Base-by-base conservation (phyloP, 768 basidiomycete genomes). In the Thelephora ganbajun region DNA sequence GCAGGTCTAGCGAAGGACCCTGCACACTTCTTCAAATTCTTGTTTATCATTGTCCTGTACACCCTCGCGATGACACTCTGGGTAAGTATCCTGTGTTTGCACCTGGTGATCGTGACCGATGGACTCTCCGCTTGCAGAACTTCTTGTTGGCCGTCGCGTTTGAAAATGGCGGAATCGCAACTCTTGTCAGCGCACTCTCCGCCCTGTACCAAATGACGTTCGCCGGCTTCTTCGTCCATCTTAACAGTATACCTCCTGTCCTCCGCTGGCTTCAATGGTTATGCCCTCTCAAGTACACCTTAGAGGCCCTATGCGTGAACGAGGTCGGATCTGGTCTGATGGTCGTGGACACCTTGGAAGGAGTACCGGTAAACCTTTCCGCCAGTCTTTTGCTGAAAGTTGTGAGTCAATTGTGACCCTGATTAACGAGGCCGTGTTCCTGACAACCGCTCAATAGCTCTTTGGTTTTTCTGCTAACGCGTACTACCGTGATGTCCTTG, bases 211-310 rank as follows among this genome's bases (percentile, higher is more conserved):
- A 88, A 58, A 86, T 87, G 84, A 89, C 86, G 0, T 89, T 73
- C 53, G 88, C 89, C 1, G 89, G 89, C 12, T 97, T 94, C 70
- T 96, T 96, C 60, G 88, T 94, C 46, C 87, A 94, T 60, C 71
- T 94, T 48, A 63, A 67, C 51, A 69, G 73, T 50, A 94, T 98
- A 50, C 91, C 93, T 3, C 85, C 87, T 2, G 89, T 93, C 1
- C 72, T 98, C 1, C 75, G 93, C 13, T 98, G 93, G 93, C 68
- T 97, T 46, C 83, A 93, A 58, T 97, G 89, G 83, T 55, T 93
- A 49, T 84, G 83, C 47, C 85, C 87, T 35, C 71, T 91, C 43
- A 90, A 90, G 62, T 89, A 79, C 59, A 69, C 72, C 20, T 68
- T 88, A n/a, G 87, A 90, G 59, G 93, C 93, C 5, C 68, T 96